These are phyloP conservation scores for Claviceps monticola DNA, from an alignment of 2,329 filamentous ascomycete genomes.

Conservation along the genomic window DNA sequence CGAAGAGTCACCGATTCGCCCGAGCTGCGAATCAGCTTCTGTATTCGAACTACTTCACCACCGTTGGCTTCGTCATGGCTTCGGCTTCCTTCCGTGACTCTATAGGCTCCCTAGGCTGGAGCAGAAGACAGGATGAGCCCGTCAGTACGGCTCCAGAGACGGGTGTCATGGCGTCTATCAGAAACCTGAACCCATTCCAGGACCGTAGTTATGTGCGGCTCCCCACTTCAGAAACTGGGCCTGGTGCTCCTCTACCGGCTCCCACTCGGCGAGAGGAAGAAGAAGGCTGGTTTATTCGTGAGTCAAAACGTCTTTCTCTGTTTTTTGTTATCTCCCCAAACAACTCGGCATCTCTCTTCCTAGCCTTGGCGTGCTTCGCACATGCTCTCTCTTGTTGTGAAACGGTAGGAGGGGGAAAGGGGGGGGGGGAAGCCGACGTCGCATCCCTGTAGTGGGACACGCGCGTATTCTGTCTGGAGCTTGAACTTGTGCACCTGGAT, in stretches of 20 bases:
- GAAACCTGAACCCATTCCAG: constrained; percentile 78
- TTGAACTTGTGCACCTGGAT: constrained; percentile 16
- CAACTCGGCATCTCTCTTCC: not conserved
- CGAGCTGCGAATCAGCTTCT: not conserved
- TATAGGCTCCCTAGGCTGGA: constrained; percentile 91
- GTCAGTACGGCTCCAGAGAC: constrained; percentile 56
- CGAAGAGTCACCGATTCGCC: not conserved
- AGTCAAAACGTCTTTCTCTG: constrained; percentile 32
- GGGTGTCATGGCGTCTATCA: constrained; percentile 66
- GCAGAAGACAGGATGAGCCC: constrained; percentile 68
- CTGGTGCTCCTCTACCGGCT: constrained; percentile 76
- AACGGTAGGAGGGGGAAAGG: not conserved
- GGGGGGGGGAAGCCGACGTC: constrained; percentile 9
- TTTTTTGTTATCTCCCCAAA: not conserved
- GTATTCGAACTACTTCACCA: not conserved
- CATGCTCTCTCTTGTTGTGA: constrained; percentile 6
- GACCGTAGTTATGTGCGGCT: constrained; percentile 79
- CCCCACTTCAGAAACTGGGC: constrained; percentile 60
- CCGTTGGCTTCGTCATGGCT: constrained; percentile 46
- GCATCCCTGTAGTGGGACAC: constrained; percentile 32
- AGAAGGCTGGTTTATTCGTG: constrained; percentile 88
- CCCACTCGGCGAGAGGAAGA: constrained; percentile 81
- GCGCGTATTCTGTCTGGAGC: constrained; percentile 24
- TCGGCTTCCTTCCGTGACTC: constrained; percentile 84
- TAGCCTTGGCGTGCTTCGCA: constrained; percentile 8